phyloP scores from a whole-genome alignment of 805 yeast species.

The Isabelozyma gotoi region DNA sequence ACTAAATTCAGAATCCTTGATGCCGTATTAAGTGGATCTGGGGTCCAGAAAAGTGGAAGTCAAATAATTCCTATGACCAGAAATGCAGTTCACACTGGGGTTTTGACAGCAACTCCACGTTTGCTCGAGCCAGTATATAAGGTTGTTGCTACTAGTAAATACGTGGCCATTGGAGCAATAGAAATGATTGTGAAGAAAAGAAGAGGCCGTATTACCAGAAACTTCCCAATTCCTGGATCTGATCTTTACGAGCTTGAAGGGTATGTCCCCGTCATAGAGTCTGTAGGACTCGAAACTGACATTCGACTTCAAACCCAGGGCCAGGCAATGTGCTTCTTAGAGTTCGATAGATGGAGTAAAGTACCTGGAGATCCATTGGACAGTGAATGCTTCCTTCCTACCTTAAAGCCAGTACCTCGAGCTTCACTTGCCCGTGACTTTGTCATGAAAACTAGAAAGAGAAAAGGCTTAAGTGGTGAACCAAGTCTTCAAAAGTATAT shows the following conservation, averaged over 20 bases:
- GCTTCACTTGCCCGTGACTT: constrained; percentile 82
- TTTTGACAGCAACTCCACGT: constrained; percentile 74
- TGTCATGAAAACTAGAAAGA: constrained; percentile 79
- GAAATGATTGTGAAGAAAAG: constrained; percentile 54
- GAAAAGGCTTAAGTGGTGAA: constrained; percentile 82
- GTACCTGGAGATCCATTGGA: constrained; percentile 95
- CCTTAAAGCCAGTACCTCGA: constrained; percentile 72
- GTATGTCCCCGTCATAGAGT: constrained; percentile 81
- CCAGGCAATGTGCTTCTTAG: constrained; percentile 65
- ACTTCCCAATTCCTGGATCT: constrained; percentile 68
- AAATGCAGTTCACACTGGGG: constrained; percentile 79
- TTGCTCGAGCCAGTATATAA: constrained; percentile 80
- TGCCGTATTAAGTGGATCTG: constrained; percentile 48
- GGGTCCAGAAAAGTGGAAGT: constrained; percentile 49
- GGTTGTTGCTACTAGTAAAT: constrained; percentile 56
- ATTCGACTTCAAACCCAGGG: constrained; percentile 76
- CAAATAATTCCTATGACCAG: constrained; percentile 82
- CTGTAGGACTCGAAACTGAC: constrained; percentile 88
- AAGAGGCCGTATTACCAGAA: constrained; percentile 57
- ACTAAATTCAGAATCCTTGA: constrained; percentile 72
- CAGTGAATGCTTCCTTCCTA: constrained; percentile 56
- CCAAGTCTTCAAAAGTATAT: constrained; percentile 67
- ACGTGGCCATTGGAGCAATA: constrained; percentile 47
- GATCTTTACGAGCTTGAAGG: constrained; percentile 63
- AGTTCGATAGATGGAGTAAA: constrained; percentile 68